Conservation (phyloP, 306 rosid genomes). For the Glycine latifolia region DNA sequence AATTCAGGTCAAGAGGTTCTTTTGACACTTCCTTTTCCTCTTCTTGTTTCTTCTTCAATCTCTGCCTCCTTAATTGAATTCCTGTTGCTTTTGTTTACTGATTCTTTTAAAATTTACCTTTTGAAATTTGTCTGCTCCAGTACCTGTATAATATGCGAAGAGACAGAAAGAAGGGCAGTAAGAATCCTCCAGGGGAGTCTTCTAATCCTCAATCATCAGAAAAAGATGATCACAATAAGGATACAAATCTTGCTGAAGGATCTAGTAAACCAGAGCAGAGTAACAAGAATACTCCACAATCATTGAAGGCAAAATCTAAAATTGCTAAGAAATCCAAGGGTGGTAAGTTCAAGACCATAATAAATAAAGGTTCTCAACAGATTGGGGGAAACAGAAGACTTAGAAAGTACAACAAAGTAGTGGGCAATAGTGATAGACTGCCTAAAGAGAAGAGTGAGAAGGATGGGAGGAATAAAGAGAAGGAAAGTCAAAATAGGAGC, state of each 20-base stretch:
- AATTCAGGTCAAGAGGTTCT: constrained; percentile 17
- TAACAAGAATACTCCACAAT: constrained; percentile 54
- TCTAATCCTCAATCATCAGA: constrained; percentile 40
- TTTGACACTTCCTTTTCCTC: neutral
- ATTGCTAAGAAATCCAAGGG: constrained; percentile 59
- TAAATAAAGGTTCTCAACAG: constrained; percentile 41
- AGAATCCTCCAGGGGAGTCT: constrained; percentile 38
- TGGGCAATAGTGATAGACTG: constrained; percentile 46
- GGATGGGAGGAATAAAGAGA: constrained; percentile 41
- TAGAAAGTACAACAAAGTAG: constrained; percentile 47
- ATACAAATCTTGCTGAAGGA: constrained; percentile 50
- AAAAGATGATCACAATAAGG: constrained; percentile 40
- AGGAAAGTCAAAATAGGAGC: constrained; percentile 42
- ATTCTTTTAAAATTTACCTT: constrained; percentile 37
- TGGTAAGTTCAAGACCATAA: constrained; percentile 45
- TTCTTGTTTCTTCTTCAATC: neutral
- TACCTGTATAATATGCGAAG: constrained; percentile 37
- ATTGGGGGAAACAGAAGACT: constrained; percentile 43
- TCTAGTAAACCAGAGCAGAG: constrained; percentile 51
- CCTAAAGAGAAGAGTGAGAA: constrained; percentile 49
- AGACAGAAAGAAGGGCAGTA: constrained; percentile 35
- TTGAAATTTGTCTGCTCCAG: constrained; percentile 21
- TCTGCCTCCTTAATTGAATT: constrained; percentile 1
- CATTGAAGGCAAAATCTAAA: constrained; percentile 67
- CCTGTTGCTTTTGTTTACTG: constrained; percentile 7